Base-by-base conservation (phyloP, 495 filamentous ascomycete genomes). In the Chaetomium cochliodes region DNA sequence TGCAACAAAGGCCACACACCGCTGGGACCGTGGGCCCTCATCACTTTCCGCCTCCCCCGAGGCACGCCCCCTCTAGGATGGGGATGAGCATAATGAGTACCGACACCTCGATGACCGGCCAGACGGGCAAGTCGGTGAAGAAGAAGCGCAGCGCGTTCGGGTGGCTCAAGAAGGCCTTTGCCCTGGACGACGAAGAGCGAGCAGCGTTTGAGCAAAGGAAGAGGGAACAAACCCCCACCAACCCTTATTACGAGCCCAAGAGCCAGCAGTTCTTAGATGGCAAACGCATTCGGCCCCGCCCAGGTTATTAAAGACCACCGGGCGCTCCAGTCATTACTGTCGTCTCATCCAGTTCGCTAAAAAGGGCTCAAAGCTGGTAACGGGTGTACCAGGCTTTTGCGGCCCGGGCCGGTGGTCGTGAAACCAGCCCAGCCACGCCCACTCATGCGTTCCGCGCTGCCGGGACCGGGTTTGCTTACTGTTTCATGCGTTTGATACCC, bases 101-200 rank as follows among this genome's bases (percentile, higher is more conserved):
- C 55, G 71, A 75, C 22, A 79, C 76, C 25, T 74, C 75, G 26
- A 69, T 74, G 59, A 73, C 67, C 13, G 65, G 65, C 16, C 67
- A 72, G 8, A 73, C 66, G 0, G 67, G 67, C 2, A 74, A 76
- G 66, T 74, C 76, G 44, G 53, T 84, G 33, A 85, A 85, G 69
- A 85, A 85, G 77, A 85, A 85, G 74, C 74, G 80, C 28, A 85
- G 83, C 70, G 82, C 81, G 9, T 85, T 85, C 60, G 82, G 82
- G 18, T 85, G 83, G 83, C 70, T 85, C 26, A 85, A 84, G 70
- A 85, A 85, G 73, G 82, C 82, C 22, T 85, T 85, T 41, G 76
- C 78, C 4, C 71, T 85, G 30, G 82, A 83, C 53, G 83, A 85
- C 16, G 83, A 85, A 67, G 83, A 85, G 65, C 77, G 79, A 20